Base-by-base conservation (phyloP, 495 filamentous ascomycete species). In the Xylaria castorea region DNA sequence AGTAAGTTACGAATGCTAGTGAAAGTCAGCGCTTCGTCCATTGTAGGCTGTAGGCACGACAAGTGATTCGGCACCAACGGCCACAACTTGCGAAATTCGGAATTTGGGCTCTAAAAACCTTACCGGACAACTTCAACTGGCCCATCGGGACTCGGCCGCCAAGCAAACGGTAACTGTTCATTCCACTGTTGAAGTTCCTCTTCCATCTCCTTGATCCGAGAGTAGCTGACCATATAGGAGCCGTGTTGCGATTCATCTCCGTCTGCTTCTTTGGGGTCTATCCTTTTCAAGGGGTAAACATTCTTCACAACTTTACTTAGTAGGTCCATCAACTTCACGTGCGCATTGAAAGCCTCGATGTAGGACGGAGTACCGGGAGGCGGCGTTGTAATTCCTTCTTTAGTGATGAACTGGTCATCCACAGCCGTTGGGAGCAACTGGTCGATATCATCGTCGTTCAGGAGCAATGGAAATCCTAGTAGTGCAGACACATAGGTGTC, bases 401-500 rank as follows among this genome's bases (percentile, higher is more conserved):
- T 85, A 16, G 94, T 97, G 71, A 98, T 97, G 80, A 89, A 97
- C 67, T 97, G 92, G 76, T 97, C 94, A 74, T 98, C 94, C n/a
- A 97, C 87, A 71, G 94, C 91, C 65, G 90, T 81, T 9, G 95
- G 95, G 53, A 92, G 88, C 70, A 93, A 92, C 79, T 98, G 95
- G 78, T 98, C 95, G 74, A 98, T 91, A 76, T 98, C 95, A 62
- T 97, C 93, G 65, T 93, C 90, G 74, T 89, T 92, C 50, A 98
- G 85, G 79, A 95, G 92, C 68, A 92, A 85, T 1, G 95, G 95
- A 34, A 98, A 89, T 16, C 95, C 95, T 22, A 98, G 84, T 61
- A 97, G 83, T 7, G 94, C 94, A 66, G 93, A 94, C 25, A 98
- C 93, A 79, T 97, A 97, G 32, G 91, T 94, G 74, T 98, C 95